Evolutionary conservation across 768 basidiomycete species (phyloP).

Genomic region (Boletus coccyginus): DNA sequence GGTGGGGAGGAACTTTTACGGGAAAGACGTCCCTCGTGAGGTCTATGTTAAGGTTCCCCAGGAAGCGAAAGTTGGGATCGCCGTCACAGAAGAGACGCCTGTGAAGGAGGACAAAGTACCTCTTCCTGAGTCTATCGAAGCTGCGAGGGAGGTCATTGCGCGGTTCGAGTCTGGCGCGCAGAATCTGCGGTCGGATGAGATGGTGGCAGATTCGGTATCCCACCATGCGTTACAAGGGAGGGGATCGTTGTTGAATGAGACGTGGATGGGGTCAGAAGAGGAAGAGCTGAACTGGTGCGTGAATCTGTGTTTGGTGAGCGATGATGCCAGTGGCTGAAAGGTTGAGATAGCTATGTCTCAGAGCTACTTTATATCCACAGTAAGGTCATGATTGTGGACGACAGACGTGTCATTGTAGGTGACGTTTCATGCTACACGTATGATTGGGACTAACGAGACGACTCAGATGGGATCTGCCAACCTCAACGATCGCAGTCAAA

Average conservation of each 20-base stretch:
- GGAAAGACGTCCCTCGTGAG: conserved; percentile 39
- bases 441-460: conserved; percentile 2
- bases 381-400: conserved; percentile 95
- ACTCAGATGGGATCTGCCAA: conserved; percentile 90
- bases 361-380: conserved; percentile 82
- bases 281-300: conserved; percentile 82
- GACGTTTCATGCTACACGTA: neutral
- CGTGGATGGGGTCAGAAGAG: conserved; percentile 79
- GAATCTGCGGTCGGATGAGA: conserved; percentile 52
- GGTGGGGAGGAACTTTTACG: conserved; percentile 51
- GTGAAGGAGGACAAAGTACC: conserved; percentile 59
- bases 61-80: conserved; percentile 47
- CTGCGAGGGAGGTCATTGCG: conserved; percentile 65
- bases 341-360: conserved; percentile 62
- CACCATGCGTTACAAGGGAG: conserved; percentile 74
- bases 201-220: conserved; percentile 72
- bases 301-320: conserved; percentile 1
- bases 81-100: conserved; percentile 50
- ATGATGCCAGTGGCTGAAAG: conserved; percentile 5
- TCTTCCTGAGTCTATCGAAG: conserved; percentile 64
- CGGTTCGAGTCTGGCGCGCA: conserved; percentile 69
- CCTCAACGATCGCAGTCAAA: conserved; percentile 84
- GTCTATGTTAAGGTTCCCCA: conserved; percentile 59
- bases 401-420: conserved; percentile 82
- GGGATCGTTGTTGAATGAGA: conserved; percentile 65